Conservation (phyloP, 202 grass and related monocot species). For the Schoenoplectus triqueter region DNA sequence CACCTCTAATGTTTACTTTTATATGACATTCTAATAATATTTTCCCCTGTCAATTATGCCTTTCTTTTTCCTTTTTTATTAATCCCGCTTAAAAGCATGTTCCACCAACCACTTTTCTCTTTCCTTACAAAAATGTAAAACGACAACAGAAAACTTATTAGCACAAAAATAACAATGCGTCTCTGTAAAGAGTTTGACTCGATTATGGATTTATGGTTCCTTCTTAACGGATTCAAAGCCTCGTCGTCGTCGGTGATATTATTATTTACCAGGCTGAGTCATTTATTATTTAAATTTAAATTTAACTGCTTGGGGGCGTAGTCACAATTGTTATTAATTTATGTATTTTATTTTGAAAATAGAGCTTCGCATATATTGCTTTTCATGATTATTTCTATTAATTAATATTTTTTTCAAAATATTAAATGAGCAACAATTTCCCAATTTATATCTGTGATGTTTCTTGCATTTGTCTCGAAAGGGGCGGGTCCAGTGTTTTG, state of each 20-base stretch:
- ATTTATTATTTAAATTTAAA: too few species aligned
- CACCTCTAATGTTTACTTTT: not conserved
- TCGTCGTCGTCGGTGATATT: too few species aligned
- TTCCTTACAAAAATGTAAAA: not conserved
- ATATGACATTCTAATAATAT: not conserved
- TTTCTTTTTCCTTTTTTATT: not conserved
- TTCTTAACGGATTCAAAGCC: not conserved
- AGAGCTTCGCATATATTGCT: too few species aligned
- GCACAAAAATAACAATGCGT: not conserved
- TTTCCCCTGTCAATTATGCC: not conserved
- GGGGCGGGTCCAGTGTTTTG: not conserved
- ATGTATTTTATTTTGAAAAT: too few species aligned
- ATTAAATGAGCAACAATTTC: not conserved
- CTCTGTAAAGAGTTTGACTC: not conserved
- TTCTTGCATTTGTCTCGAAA: not conserved
- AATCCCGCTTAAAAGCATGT: conserved; percentile 20
- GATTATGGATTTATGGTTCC: not conserved
- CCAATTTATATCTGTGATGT: not conserved
- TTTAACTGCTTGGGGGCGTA: too few species aligned
- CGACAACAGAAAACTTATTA: not conserved
- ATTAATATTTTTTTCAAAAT: too few species aligned
- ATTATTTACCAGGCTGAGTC: too few species aligned
- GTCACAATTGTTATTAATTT: too few species aligned
- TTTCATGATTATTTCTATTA: too few species aligned
- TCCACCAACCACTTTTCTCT: not conserved